These are phyloP conservation scores for Epichloe glyceriae DNA, from an alignment of 2,329 filamentous ascomycete genomes.

Conservation along the genomic window DNA sequence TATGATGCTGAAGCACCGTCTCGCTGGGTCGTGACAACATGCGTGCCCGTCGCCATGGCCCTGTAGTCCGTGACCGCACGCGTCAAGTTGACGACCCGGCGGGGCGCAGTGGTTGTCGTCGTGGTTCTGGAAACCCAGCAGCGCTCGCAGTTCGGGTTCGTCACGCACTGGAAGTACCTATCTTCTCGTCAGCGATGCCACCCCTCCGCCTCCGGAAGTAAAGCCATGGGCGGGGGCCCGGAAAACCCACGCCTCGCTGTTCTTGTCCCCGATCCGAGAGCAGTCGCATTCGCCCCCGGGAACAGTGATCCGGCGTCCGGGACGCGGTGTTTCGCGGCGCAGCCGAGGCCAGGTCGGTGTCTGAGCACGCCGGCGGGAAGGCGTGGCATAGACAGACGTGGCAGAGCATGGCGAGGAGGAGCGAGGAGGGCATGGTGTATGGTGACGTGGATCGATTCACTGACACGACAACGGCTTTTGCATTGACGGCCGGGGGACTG, in stretches of 20 bases:
- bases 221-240: neutral
- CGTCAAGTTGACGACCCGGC: neutral
- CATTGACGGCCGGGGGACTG: no score
- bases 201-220: neutral
- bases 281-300: slow-evolving; percentile 17
- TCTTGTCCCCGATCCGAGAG: slow-evolving; percentile 14
- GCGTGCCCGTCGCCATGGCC: slow-evolving; percentile 1
- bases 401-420: no score
- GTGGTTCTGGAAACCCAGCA: slow-evolving; percentile 7
- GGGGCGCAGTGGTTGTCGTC: neutral
- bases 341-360: no score
- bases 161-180: slow-evolving; percentile 24
- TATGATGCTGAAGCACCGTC: no score
- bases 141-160: slow-evolving; percentile 18
- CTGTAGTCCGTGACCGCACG: neutral
- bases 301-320: slow-evolving; percentile 7
- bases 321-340: no score
- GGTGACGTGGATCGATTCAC: no score
- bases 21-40: neutral
- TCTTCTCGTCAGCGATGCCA: no score
- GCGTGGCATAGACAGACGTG: neutral
- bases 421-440: no score
- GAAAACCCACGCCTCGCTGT: slow-evolving; percentile 16
- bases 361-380: neutral
- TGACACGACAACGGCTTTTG: no score